Evolutionary conservation across 2,329 filamentous ascomycete species (phyloP), one percentile per base, ranked within the genome.

Genomic region (Exophiala viscosa): DNA sequence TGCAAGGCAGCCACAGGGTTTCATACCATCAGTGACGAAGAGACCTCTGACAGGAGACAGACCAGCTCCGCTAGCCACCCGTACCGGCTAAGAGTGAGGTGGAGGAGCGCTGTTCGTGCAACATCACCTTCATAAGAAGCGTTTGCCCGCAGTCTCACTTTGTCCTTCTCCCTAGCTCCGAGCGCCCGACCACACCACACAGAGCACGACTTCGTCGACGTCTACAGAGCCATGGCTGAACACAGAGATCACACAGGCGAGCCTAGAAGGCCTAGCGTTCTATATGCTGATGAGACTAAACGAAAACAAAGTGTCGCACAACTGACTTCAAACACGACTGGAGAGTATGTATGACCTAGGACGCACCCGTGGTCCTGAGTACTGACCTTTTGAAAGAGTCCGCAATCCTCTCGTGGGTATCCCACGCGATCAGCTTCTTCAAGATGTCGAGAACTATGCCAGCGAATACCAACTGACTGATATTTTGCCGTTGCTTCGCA

Each of bases 401-500:
- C 52, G 50, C 32, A 69, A 69, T 41, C 66, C 66, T 48, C 59
- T 69, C 4, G 48, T 60, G 5, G 66, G 63, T 9, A 66, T 69
- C 32, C 62, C 67, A 14, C 66, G 64, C 45, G 61, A 62, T 2
- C 60, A 63, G 35, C 53, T 68, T 15, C 53, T 67, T 3, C 46
- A 43, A 7, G 65, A 68, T 45, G 63, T 66, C 33, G 64, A 67
- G 39, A 50, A 55, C 7, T 68, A 64, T 62, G 85, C 83, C 35
- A 71, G 73, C 11, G 70, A 77, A 38, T 80, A 85, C 60, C 76
- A 76, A 18, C 74, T 90, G 20, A 68, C 72, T 2, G 79, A 85
- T 48, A 76, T 85, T 59, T 69, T 82, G 2, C 70, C 73, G 3
- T 65, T 86, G 13, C 75, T 90, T 46, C 75, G 79, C 46, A 85